Percentiles rank a stretch among this genome's conserved stretches.
phyloP scores from a whole-genome alignment of 495 filamentous ascomycete genomes.

The Achaetomiella virescens region DNA sequence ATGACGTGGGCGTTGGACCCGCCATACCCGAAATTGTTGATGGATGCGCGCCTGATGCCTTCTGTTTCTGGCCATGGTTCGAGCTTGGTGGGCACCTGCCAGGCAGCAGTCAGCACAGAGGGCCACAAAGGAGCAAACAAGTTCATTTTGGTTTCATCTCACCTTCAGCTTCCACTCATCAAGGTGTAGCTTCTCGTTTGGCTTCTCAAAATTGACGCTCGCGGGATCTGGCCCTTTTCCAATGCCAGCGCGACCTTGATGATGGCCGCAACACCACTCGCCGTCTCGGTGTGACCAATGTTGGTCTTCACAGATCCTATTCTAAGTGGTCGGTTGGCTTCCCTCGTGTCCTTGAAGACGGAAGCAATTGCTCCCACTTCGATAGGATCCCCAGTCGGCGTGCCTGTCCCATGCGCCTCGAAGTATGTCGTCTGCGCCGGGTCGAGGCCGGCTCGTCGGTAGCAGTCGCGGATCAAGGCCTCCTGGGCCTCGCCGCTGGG shows the following conservation, averaged over 20 bases:
- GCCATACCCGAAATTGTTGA: conserved; percentile 27
- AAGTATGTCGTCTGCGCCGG: conserved; percentile 38
- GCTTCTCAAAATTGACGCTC: conserved; percentile 35
- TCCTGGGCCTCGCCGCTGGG: conserved; percentile 49
- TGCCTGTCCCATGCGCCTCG: conserved; percentile 53
- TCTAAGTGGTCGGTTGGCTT: conserved; percentile 31
- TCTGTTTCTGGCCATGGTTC: conserved; percentile 18
- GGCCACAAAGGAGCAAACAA: too few species aligned
- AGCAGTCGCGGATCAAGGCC: conserved; percentile 43
- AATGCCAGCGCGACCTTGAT: conserved; percentile 39
- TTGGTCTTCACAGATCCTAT: conserved; percentile 40
- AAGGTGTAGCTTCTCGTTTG: conserved; percentile 36
- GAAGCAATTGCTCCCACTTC: conserved; percentile 45
- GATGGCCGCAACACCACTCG: conserved; percentile 39
- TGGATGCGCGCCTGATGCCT: conserved; percentile 12
- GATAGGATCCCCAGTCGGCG: conserved; percentile 51
- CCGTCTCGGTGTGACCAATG: conserved; percentile 39
- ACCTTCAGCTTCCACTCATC: conserved; percentile 36
- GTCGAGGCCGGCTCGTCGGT: conserved; percentile 42
- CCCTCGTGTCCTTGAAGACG: conserved; percentile 31
- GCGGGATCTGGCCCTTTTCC: conserved; percentile 43
- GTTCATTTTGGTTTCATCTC: too few species aligned
- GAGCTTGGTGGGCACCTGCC: conserved; percentile 15
- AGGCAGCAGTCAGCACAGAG: not conserved
- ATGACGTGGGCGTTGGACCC: conserved; percentile 25